Base-by-base conservation (phyloP, 768 basidiomycete genomes). In the Macrocybe gigantea region DNA sequence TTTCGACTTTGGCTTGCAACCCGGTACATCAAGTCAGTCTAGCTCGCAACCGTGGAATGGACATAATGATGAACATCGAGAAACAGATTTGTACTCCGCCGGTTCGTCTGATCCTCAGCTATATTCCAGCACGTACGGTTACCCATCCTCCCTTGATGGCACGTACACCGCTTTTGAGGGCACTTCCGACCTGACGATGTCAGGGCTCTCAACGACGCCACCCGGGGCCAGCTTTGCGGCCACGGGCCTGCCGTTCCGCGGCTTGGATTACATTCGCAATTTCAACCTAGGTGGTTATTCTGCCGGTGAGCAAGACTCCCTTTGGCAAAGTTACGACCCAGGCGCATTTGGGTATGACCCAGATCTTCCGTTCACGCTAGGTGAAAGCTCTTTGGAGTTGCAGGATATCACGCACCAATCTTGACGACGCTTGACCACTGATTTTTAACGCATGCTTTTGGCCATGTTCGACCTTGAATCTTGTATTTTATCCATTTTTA, bases 181-280 rank as follows among this genome's bases (percentile, higher is more conserved):
- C 45, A 53, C 61, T n/a, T 49, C 70, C n/a, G 73, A 75, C 49
- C 53, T 71, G 45, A 60, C 60, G 14, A 53, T 76, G 50, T 56
- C 65, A 43, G 73, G 73, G 5, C 65, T 78, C 32, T 81, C 80
- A 5, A 77, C 74, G 8, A 78, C 81, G 8, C 77, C 83, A 2
- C 77, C 83, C 9, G 77, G 74, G 5, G 64, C 84, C n/a, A 71
- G 75, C 4, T 89, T 89, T 60, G 71, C 82, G 52, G 79, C 80
- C 7, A 73, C 82, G 15, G 87, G 87, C 35, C 70, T 91, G n/a
- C 90, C 88, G 1, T 93, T 92, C 71, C 76, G 80, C 31, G 90
- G 88, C 7, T 72, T 92, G 32, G 90, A 93, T 56, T 93, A 79
- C 56, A 83, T 93, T 58, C 80, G 85, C 56, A 90, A 88, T 57